Conservation (phyloP, 2,329 filamentous ascomycete genomes). For the Rhynchosporium graminicola region DNA sequence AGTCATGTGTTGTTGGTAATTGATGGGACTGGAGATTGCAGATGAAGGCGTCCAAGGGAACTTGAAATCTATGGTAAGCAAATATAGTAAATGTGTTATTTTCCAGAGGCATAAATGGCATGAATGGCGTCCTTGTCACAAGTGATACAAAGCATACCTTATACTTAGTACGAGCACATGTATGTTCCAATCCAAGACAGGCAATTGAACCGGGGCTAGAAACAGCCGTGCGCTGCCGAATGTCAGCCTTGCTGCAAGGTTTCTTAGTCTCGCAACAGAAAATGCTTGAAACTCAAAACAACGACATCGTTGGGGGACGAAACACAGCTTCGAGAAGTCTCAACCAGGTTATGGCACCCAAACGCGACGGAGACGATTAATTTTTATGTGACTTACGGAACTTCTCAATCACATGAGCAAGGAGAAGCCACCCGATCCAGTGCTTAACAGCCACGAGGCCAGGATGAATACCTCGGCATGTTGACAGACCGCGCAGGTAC, state of each 20-base stretch:
- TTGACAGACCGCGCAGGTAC: neutral
- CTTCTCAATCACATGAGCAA: neutral
- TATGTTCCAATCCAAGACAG: neutral
- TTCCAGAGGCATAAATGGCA: neutral
- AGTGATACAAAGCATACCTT: slow-evolving; percentile 2
- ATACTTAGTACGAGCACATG: neutral
- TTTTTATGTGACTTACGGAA: neutral
- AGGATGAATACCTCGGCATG: slow-evolving; percentile 27
- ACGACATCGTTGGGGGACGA: neutral
- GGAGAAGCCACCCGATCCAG: slow-evolving; percentile 5
- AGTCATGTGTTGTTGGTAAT: slow-evolving; percentile 19
- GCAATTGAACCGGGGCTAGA: neutral
- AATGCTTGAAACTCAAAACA: slow-evolving; percentile 20
- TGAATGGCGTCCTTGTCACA: neutral
- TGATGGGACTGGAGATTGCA: slow-evolving; percentile 19
- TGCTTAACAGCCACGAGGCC: slow-evolving; percentile 10
- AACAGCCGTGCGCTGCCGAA: neutral
- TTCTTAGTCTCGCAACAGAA: slow-evolving; percentile 2
- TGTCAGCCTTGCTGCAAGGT: slow-evolving; percentile 23
- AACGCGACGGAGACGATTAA: neutral
- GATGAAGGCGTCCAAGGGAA: slow-evolving; percentile 21
- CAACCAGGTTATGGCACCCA: slow-evolving; percentile 2
- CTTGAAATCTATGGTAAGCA: slow-evolving; percentile 5
- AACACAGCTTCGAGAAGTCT: neutral
- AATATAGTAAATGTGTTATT: slow-evolving; percentile 17